These are phyloP conservation scores for Podochytrium sp. DNA, from an alignment of 192 early-diverging fungal species.

Conservation along the genomic window DNA sequence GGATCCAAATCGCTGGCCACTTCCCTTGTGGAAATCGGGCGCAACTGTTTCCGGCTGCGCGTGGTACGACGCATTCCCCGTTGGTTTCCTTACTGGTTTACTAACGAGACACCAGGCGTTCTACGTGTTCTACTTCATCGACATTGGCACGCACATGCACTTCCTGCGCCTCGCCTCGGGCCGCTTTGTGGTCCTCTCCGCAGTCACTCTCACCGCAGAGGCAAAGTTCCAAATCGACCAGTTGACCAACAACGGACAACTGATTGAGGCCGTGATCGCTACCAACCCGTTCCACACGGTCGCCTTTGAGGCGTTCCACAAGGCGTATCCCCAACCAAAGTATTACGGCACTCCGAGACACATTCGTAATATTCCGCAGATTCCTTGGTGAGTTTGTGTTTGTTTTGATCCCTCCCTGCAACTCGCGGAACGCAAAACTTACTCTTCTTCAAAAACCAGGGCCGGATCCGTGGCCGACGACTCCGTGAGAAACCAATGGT, in stretches of 20 bases:
- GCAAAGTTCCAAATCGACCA: conserved; percentile 17
- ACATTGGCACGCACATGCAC: conserved; percentile 34
- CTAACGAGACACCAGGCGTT: conserved; percentile 16
- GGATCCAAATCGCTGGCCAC: no score
- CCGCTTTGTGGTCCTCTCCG: conserved; percentile 13
- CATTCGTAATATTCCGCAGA: conserved; percentile 2
- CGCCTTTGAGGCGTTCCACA: conserved; percentile 15
- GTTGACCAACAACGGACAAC: conserved; percentile 18
- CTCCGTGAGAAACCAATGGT: background rate
- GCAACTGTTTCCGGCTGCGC: background rate
- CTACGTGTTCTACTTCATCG: conserved; percentile 11
- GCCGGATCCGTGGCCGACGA: background rate
- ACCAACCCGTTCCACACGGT: conserved; percentile 36
- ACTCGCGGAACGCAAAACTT: background rate
- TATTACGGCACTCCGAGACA: conserved; percentile 34
- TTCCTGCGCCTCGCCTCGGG: conserved; percentile 14
- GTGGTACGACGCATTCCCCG: background rate
- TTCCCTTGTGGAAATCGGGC: background rate
- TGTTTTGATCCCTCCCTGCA: background rate
- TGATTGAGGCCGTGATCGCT: conserved; percentile 31
- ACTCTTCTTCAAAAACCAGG: no score
- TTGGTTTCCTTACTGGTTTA: background rate
- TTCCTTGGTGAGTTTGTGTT: conserved; percentile 13
- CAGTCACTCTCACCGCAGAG: conserved; percentile 16
- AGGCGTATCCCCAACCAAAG: conserved; percentile 21